Conservation (phyloP, 2,329 filamentous ascomycete species). For the Neofusicoccum sp. region DNA sequence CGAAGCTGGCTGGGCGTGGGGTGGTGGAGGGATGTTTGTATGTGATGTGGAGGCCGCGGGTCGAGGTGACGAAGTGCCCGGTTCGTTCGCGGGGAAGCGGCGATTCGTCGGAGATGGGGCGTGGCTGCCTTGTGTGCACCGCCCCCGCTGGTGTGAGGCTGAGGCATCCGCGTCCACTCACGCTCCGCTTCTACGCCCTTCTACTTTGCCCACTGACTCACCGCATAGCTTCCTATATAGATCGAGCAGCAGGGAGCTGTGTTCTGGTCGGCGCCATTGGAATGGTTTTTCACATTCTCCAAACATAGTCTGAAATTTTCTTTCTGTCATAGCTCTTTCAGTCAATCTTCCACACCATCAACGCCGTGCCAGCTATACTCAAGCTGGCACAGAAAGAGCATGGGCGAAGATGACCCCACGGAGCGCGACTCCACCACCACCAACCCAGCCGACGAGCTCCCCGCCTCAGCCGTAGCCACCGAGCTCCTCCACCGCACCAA, state of each 20-base stretch:
- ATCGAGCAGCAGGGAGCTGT: too few species aligned
- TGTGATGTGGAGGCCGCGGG: not conserved
- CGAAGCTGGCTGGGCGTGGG: not conserved
- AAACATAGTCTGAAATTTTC: too few species aligned
- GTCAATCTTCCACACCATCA: too few species aligned
- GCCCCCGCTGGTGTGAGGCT: not conserved
- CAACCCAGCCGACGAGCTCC: not conserved
- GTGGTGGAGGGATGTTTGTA: not conserved
- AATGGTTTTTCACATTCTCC: too few species aligned
- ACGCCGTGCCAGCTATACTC: too few species aligned
- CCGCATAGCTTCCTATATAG: too few species aligned
- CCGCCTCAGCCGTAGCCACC: not conserved
- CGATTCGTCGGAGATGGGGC: slow-evolving; percentile 7
- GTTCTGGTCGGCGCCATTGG: too few species aligned
- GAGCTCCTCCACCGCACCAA: slow-evolving; percentile 13
- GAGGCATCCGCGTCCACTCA: not conserved
- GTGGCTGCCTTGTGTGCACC: not conserved
- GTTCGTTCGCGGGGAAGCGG: too few species aligned
- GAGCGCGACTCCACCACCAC: not conserved
- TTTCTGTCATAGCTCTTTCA: too few species aligned
- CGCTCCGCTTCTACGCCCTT: not conserved
- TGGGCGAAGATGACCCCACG: not conserved
- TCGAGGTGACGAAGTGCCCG: too few species aligned
- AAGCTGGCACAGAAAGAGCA: not conserved
- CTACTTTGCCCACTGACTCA: not conserved